A percentile compares a stretch with the other conserved stretches of the same genome.
Evolutionary conservation across 1,139 yeast species (phyloP).

Genomic region (Suhomyces panamericanus): DNA sequence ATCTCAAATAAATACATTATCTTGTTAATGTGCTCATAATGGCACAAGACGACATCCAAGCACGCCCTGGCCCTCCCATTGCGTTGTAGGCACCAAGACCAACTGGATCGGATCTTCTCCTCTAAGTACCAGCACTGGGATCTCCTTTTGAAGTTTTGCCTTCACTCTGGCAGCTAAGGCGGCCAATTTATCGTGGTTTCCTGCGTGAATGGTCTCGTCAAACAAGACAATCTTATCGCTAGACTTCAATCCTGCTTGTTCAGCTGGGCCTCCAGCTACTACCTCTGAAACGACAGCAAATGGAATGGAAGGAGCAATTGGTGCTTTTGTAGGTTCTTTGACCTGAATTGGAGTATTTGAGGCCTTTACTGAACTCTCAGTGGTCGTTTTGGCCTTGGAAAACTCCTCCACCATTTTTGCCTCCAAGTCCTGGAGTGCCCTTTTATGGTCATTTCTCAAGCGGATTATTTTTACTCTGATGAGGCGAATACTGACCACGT

Average conservation of each 20-base stretch:
- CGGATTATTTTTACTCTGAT: slow-evolving; percentile 64
- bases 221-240: slow-evolving; percentile 55
- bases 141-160: slow-evolving; percentile 24
- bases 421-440: slow-evolving; percentile 51
- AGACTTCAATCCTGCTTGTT: slow-evolving; percentile 37
- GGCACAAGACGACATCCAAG: slow-evolving; percentile 70
- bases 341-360: background rate
- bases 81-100: slow-evolving; percentile 48
- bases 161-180: slow-evolving; percentile 37
- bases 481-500: slow-evolving; percentile 67
- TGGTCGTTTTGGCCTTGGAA: slow-evolving; percentile 10
- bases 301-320: slow-evolving; percentile 35
- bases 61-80: slow-evolving; percentile 73
- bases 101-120: slow-evolving; percentile 24
- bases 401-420: slow-evolving; percentile 47
- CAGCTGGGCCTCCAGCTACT: slow-evolving; percentile 49
- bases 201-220: slow-evolving; percentile 51
- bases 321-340: background rate
- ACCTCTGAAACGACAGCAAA: slow-evolving; percentile 60
- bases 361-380: background rate
- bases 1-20: too few species aligned
- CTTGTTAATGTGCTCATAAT: slow-evolving; percentile 39
- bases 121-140: slow-evolving; percentile 41
- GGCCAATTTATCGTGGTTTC: slow-evolving; percentile 50
- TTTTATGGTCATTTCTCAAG: slow-evolving; percentile 65